These are phyloP conservation scores for Cyclostephanos invisitatus DNA, from an alignment of 108 stramenopile genomes.

Conservation along the genomic window DNA sequence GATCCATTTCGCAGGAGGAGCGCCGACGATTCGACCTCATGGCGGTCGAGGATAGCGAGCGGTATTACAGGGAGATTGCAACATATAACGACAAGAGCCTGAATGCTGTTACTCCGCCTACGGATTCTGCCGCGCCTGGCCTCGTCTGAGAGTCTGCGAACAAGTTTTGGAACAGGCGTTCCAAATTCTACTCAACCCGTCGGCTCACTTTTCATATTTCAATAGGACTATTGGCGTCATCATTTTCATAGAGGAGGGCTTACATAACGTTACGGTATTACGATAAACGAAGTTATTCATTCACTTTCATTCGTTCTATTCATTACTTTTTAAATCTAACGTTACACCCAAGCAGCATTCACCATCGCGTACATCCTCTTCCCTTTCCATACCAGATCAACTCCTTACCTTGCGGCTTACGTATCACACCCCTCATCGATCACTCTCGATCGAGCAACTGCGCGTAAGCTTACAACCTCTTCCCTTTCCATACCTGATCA, in stretches of 20 bases:
- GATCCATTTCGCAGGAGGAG: not conserved
- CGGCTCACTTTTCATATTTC: too few species aligned
- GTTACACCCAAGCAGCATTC: not conserved
- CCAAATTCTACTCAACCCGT: too few species aligned
- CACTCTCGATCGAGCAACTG: conserved; percentile 24
- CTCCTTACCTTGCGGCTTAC: too few species aligned
- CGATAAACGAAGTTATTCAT: too few species aligned
- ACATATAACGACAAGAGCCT: not conserved
- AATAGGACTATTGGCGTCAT: too few species aligned
- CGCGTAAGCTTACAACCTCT: conserved; percentile 5
- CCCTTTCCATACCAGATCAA: not conserved
- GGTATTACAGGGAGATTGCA: conserved; percentile 11
- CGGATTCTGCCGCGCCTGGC: too few species aligned
- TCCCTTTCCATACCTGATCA: not conserved
- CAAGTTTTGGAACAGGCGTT: too few species aligned
- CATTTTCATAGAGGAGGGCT: too few species aligned
- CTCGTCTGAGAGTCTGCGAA: too few species aligned
- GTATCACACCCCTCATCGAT: too few species aligned
- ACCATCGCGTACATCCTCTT: not conserved
- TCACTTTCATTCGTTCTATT: not conserved
- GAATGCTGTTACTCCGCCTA: not conserved
- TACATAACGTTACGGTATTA: too few species aligned
- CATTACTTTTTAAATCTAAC: not conserved
- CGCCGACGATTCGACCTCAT: not conserved
- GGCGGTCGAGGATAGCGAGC: conserved; percentile 8